Base-by-base conservation (phyloP, 179 eudicot genomes). In the Beta macrorhiza region DNA sequence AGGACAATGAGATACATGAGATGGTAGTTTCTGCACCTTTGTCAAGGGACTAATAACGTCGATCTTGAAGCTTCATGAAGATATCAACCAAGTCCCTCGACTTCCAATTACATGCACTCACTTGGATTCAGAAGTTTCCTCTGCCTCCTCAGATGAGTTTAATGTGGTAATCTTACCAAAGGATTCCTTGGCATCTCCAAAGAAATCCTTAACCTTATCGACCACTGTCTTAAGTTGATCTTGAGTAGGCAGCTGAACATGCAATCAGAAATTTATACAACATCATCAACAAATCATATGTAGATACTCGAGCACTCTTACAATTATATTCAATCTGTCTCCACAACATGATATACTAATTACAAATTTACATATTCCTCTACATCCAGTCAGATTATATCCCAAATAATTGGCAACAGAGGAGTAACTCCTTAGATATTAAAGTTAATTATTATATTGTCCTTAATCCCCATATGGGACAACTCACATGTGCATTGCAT, bases 141-240 rank as follows among this genome's bases (percentile, higher is more conserved):
- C 92, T 25, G 77, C 79, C 74, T 84, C 89, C 74, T 91, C 91
- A 5, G 84, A 65, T 29, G 89, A 58, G 83, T 87, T 83, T 80
- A 95, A 32, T 53, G 91, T 59, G 32, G 97, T 79, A 47, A 93
- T 44, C 85, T 96, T 96, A 58, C 99, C 98, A 49, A 96, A 96
- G 14, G 99, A 96, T 85, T 96, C 97, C 81, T 92, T 92, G 45
- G 97, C 95, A 78, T 90, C 90, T 64, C 99, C 99, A 59, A 93
- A 91, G 87, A 93, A 93, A 85, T 93, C 99, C 80, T 88, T 88
- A 75, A 93, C 99, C 74, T 96, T 93, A 77, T 96, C 99, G 47
- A 93, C 67, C 82, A 96, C 99, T 47, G 98, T 92, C 90, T 90
- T 93, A 22, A 96, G 97, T 86, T 96, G 78, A 56, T 92, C 99